These are phyloP conservation scores for Canariomyces notabilis DNA, from an alignment of 2,329 filamentous ascomycete species.

Conservation along the genomic window DNA sequence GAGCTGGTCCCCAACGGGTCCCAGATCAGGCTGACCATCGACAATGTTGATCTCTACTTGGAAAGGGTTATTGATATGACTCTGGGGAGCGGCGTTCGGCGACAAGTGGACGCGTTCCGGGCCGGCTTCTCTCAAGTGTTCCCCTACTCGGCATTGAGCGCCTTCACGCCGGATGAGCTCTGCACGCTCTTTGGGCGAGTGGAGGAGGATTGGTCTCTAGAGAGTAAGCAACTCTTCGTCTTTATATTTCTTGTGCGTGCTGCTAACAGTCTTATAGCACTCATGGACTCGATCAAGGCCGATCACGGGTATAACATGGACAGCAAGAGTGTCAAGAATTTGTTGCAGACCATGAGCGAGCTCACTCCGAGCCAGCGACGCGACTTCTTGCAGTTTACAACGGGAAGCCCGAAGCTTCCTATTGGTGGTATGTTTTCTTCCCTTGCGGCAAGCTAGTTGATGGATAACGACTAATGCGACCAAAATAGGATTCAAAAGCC, in stretches of 20 bases:
- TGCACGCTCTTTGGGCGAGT: conserved; percentile 90
- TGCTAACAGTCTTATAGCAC: conserved; percentile 49
- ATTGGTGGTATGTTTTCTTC: conserved; percentile 71
- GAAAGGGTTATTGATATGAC: conserved; percentile 90
- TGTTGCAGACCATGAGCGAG: conserved; percentile 93
- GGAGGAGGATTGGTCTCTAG: conserved; percentile 95
- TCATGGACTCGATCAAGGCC: conserved; percentile 97
- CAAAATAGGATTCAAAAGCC: conserved; percentile 78
- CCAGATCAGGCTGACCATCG: conserved; percentile 72
- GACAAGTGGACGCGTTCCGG: conserved; percentile 87
- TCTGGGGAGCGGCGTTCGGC: conserved; percentile 77
- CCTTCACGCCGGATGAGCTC: conserved; percentile 91
- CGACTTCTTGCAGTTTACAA: conserved; percentile 96
- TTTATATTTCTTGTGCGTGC: not conserved
- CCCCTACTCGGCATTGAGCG: conserved; percentile 83
- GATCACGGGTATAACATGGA: conserved; percentile 99
- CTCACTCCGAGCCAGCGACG: conserved; percentile 68
- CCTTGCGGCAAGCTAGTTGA: not conserved
- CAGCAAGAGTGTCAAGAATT: conserved; percentile 87
- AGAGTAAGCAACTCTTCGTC: conserved; percentile 62
- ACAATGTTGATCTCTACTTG: conserved; percentile 86
- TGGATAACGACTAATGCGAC: conserved; percentile 26
- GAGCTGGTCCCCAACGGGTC: conserved; percentile 74
- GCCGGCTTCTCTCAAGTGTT: conserved; percentile 92
- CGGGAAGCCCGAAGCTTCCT: conserved; percentile 93